phyloP scores from a whole-genome alignment of 441 rosid genomes.

The Jatropha podagrica region DNA sequence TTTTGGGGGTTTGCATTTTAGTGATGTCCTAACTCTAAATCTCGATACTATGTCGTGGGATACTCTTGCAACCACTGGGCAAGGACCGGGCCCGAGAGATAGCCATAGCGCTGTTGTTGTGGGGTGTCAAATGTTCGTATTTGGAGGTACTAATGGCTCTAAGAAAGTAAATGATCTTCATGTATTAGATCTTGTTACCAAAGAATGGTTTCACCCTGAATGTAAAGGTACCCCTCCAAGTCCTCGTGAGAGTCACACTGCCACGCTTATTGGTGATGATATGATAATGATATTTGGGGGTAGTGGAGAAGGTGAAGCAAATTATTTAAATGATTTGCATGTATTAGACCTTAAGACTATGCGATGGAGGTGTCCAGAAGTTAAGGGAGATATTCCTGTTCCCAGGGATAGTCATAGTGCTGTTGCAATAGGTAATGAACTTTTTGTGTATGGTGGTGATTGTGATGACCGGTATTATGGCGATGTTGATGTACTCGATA shows the following conservation, averaged over 20 bases:
- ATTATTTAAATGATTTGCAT: conserved; percentile 70
- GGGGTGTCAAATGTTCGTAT: conserved; percentile 56
- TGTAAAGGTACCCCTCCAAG: conserved; percentile 51
- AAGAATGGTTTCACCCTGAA: conserved; percentile 54
- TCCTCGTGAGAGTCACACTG: conserved; percentile 77
- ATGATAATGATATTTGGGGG: conserved; percentile 69
- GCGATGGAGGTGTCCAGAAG: conserved; percentile 60
- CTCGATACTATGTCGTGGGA: conserved; percentile 55
- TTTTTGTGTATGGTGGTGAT: conserved; percentile 70
- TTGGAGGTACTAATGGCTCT: conserved; percentile 74
- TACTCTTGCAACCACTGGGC: conserved; percentile 50
- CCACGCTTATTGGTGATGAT: conserved; percentile 48
- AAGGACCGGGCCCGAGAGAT: conserved; percentile 72
- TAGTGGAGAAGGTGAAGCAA: conserved; percentile 74
- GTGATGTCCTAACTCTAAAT: conserved; percentile 58
- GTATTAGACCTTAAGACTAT: conserved; percentile 58
- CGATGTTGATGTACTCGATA: conserved; percentile 56
- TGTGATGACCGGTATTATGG: conserved; percentile 70
- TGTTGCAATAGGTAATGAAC: conserved; percentile 45
- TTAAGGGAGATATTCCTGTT: conserved; percentile 56
- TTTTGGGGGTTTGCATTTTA: conserved; percentile 70
- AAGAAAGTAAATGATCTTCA: conserved; percentile 73
- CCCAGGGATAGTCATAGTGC: conserved; percentile 74
- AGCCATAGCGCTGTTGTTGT: conserved; percentile 76
- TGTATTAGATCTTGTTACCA: conserved; percentile 49